These are phyloP conservation scores for Trichaptum fuscoviolaceum DNA, from an alignment of 768 basidiomycete species.

Conservation along the genomic window DNA sequence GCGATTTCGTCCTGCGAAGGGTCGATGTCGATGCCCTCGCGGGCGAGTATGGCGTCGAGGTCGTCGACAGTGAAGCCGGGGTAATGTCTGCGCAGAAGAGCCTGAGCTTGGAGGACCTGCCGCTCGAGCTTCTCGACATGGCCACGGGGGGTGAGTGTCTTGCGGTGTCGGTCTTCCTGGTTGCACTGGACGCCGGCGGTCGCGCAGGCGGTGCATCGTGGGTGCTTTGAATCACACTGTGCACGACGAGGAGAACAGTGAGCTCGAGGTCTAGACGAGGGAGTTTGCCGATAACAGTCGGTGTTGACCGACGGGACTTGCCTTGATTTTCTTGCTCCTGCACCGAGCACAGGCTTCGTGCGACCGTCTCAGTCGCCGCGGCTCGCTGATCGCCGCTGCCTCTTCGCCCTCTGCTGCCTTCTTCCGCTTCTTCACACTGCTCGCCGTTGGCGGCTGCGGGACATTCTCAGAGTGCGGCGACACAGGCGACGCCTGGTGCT, in stretches of 20 bases:
- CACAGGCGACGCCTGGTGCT: constrained; percentile 26
- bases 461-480: not conserved
- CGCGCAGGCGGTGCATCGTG: constrained; percentile 79
- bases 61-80: constrained; percentile 62
- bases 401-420: constrained; percentile 52
- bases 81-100: constrained; percentile 68
- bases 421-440: constrained; percentile 47
- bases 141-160: constrained; percentile 80
- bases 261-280: constrained; percentile 28
- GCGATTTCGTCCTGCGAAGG: constrained; percentile 12
- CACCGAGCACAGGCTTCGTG: constrained; percentile 91
- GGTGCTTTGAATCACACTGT: constrained; percentile 89
- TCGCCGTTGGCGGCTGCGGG: constrained; percentile 12
- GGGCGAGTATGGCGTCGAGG: constrained; percentile 57
- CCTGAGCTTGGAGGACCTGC: constrained; percentile 72
- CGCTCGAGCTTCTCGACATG: constrained; percentile 80
- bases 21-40: constrained; percentile 60
- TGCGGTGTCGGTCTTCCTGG: constrained; percentile 84
- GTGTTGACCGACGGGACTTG: constrained; percentile 46
- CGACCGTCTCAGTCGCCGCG: constrained; percentile 77
- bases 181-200: constrained; percentile 76
- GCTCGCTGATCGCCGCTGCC: constrained; percentile 54
- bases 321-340: constrained; percentile 97
- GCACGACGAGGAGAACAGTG: constrained; percentile 19
- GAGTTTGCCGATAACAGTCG: constrained; percentile 61